A percentile compares a stretch with the other conserved stretches of the same genome.
Conservation (phyloP, 768 basidiomycete genomes). For the Pleurotus citrinopileatus region DNA sequence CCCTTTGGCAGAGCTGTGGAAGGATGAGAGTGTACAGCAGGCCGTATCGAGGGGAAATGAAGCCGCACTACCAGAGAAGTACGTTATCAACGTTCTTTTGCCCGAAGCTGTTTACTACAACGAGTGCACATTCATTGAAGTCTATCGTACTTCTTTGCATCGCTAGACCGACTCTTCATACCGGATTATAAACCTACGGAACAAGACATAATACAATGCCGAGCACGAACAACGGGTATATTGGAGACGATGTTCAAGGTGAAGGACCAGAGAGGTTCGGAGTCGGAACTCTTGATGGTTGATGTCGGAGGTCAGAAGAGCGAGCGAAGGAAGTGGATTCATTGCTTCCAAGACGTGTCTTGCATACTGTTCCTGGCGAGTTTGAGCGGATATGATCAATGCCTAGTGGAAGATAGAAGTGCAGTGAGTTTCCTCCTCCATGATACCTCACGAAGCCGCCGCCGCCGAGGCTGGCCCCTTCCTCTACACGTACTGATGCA, state of each 20-base stretch:
- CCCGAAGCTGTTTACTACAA: background rate
- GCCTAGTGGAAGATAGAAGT: slow-evolving; percentile 88
- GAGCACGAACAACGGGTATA: slow-evolving; percentile 89
- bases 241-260: slow-evolving; percentile 84
- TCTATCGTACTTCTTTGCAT: slow-evolving; percentile 72
- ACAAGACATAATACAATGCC: slow-evolving; percentile 84
- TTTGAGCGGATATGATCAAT: slow-evolving; percentile 92
- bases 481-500: background rate
- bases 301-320: slow-evolving; percentile 95
- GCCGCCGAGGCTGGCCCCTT: background rate
- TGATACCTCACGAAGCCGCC: background rate
- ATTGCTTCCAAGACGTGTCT: slow-evolving; percentile 93
- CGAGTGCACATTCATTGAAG: slow-evolving; percentile 31
- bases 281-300: slow-evolving; percentile 79
- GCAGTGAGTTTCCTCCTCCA: slow-evolving; percentile 53
- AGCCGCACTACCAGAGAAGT: slow-evolving; percentile 91
- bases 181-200: slow-evolving; percentile 71
- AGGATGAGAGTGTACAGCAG: slow-evolving; percentile 67
- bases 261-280: slow-evolving; percentile 44
- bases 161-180: slow-evolving; percentile 77
- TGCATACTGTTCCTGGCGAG: slow-evolving; percentile 91
- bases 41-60: slow-evolving; percentile 84
- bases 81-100: slow-evolving; percentile 20
- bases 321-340: slow-evolving; percentile 91
- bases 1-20: slow-evolving; percentile 73